Base-by-base conservation (phyloP, 345 rosid genomes). In the Citrus cavaleriei region DNA sequence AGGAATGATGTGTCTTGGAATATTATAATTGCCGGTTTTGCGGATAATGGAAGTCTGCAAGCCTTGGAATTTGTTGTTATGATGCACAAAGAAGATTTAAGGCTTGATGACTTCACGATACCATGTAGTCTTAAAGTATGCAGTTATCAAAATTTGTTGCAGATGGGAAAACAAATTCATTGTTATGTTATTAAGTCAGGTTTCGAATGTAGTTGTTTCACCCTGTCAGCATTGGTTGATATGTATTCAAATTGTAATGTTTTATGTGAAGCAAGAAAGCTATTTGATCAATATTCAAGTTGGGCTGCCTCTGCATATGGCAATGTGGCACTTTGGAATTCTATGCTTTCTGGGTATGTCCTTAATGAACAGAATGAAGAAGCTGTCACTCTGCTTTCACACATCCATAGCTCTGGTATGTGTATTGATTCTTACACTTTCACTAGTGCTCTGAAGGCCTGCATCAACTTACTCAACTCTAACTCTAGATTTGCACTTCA, bases 1-100 rank as follows among this genome's bases (percentile, higher is more conserved):
- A 87, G 79, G 38, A 89, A 89, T 82, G 81, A 34, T 12, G 89
- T 86, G 55, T 91, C 97, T 70, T 93, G 95, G 95, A 93, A 93
- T 73, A 89, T 81, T 79, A 82, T 93, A 49, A 81, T 93, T 68
- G 87, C 92, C n/a, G 95, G 93, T 68, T 90, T 91, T 80, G 89
- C 85, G 0, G 89, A 89, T 74, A 86, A 71, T 37, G 87, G 89
- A 72, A 90, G 91, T 73, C 79, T 75, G 28, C 79, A 51, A 28
- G 88, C 91, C 2, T 81, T 93, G 81, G 87, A 89, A 2, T 89
- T 81, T 86, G 65, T 89, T 13, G 27, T 80, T 72, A 77, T 71
- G 87, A 91, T 93, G 97, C 97, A 90, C 32, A 84, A 67, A 75
- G 83, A 85, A 79, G 95, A 93, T 69, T 68, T 82, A 25, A 78